Conservation (phyloP, 345 rosid genomes). For the Lagerstroemia speciosa region DNA sequence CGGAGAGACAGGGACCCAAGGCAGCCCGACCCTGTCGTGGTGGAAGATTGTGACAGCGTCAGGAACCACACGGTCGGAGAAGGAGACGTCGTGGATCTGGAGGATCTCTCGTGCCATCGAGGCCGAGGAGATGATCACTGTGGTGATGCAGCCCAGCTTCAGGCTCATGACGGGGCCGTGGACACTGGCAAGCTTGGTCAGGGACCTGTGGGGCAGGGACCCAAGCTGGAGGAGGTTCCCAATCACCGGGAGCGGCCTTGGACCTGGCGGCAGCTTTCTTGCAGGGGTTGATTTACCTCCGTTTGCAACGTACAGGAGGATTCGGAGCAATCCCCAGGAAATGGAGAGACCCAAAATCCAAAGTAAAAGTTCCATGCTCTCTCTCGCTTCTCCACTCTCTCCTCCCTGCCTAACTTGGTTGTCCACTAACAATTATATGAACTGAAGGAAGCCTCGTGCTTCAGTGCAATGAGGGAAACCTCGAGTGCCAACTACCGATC, state of each 20-base stretch:
- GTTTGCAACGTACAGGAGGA: background rate
- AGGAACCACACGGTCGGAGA: constrained; percentile 9
- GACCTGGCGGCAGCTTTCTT: constrained; percentile 20
- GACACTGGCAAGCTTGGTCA: too few species aligned
- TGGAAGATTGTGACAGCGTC: constrained; percentile 6
- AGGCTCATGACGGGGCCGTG: too few species aligned
- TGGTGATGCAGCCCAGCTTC: too few species aligned
- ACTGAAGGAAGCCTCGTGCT: too few species aligned
- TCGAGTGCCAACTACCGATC: too few species aligned
- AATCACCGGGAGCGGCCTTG: constrained; percentile 12
- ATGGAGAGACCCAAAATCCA: constrained; percentile 6
- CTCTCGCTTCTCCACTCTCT: too few species aligned
- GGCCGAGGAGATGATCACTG: constrained; percentile 14
- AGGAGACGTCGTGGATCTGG: constrained; percentile 14
- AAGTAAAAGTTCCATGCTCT: background rate
- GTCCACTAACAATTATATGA: too few species aligned
- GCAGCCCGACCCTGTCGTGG: constrained; percentile 6
- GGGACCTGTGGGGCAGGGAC: too few species aligned
- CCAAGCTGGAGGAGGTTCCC: constrained; percentile 21
- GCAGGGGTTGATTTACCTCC: background rate
- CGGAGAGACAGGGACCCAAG: too few species aligned
- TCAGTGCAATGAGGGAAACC: too few species aligned
- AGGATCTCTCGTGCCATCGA: constrained; percentile 14
- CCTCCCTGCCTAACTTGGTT: too few species aligned
- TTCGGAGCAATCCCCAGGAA: background rate